These are phyloP conservation scores for Monilinia vaccinii-corymbosi DNA, from an alignment of 2,329 filamentous ascomycete species.

Conservation along the genomic window DNA sequence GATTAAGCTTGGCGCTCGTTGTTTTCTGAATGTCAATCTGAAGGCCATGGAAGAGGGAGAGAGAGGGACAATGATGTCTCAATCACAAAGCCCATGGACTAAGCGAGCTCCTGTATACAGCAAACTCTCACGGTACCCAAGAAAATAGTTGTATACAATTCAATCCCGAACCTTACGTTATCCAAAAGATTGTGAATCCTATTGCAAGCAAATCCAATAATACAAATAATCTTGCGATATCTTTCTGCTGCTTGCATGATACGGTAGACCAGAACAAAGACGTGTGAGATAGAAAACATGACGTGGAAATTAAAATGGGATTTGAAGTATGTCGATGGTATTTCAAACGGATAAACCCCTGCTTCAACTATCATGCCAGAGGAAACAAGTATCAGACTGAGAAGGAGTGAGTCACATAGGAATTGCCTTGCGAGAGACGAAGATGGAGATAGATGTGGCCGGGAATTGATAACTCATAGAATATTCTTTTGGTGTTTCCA, in stretches of 20 bases:
- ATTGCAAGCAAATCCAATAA: background rate
- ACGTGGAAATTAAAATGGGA: background rate
- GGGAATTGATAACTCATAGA: no score
- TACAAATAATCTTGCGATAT: background rate
- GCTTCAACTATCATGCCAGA: background rate
- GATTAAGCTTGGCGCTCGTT: no score
- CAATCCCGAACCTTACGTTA: no score
- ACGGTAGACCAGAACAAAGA: background rate
- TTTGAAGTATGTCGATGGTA: background rate
- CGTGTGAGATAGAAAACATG: background rate
- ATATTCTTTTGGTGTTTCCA: background rate
- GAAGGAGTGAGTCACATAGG: background rate
- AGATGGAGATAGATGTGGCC: background rate
- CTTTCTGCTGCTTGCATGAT: no score
- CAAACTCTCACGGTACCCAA: no score
- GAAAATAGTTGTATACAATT: no score
- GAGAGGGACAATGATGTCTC: no score
- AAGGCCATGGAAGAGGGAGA: background rate
- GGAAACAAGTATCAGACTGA: background rate
- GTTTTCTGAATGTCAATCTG: background rate
- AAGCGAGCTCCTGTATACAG: no score
- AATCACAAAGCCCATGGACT: no score
- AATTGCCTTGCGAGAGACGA: no score
- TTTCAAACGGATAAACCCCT: background rate
- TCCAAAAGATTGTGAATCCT: background rate